A percentile compares a stretch with the other conserved stretches of the same genome.
Evolutionary conservation across 2,329 filamentous ascomycete species (phyloP).

Genomic region (Fusarium sp.): DNA sequence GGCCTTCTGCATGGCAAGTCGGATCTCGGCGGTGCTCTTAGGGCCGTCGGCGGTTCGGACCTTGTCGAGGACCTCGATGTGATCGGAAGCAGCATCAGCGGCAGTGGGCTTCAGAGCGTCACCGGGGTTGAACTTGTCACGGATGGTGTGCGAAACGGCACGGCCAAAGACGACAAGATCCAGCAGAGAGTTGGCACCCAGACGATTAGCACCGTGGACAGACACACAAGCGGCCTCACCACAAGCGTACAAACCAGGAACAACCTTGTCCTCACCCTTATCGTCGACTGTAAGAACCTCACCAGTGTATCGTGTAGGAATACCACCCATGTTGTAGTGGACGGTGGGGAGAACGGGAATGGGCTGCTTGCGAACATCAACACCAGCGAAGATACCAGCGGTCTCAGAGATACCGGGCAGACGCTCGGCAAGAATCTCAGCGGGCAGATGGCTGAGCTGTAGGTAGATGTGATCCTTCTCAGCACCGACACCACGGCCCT

Average conservation of each 20-base stretch:
- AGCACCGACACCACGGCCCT: conserved; percentile 94
- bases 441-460: conserved; percentile 93
- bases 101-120: conserved; percentile 82
- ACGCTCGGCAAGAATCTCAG: conserved; percentile 94
- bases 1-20: conserved; percentile 94
- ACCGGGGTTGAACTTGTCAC: conserved; percentile 91
- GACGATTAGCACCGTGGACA: conserved; percentile 97
- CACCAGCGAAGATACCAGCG: conserved; percentile 95
- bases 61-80: conserved; percentile 87
- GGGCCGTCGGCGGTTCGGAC: conserved; percentile 86
- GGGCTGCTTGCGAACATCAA: conserved; percentile 96
- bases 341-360: conserved; percentile 97
- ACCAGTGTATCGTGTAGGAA: conserved; percentile 96
- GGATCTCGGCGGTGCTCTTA: conserved; percentile 89
- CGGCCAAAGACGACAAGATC: conserved; percentile 98
- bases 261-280: conserved; percentile 89
- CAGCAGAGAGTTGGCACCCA: conserved; percentile 97
- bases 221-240: conserved; percentile 98
- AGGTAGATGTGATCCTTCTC: conserved; percentile 99
- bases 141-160: conserved; percentile 96
- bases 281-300: conserved; percentile 93
- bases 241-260: conserved; percentile 94
- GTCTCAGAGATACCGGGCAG: conserved; percentile 99
- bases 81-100: conserved; percentile 89
- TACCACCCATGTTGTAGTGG: conserved; percentile 99